Conservation (phyloP, 108 stramenopile genomes). For the Skeletonema potamos region DNA sequence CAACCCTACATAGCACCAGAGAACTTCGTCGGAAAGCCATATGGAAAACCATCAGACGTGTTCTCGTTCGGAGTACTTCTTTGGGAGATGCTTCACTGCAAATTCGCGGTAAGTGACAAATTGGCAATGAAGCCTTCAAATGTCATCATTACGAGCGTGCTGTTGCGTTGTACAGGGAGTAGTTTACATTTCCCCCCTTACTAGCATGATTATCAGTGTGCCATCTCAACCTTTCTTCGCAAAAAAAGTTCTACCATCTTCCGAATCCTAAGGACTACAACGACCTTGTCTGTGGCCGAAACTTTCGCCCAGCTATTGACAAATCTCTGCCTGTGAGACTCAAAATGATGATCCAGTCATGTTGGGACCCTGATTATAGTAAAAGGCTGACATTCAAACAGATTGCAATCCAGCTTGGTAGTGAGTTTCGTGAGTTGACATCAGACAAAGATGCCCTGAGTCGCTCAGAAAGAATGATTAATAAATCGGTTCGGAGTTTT, state of each 20-base stretch:
- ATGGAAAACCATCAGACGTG: conserved; percentile 35
- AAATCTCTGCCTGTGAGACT: conserved; percentile 21
- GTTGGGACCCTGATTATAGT: conserved; percentile 32
- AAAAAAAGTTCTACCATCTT: conserved; percentile 34
- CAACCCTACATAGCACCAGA: conserved; percentile 39
- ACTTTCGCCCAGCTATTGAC: conserved; percentile 31
- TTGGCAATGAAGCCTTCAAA: no score
- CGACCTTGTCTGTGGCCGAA: conserved; percentile 14
- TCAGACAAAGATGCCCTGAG: neutral
- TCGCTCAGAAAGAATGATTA: conserved; percentile 20
- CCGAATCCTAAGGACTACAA: conserved; percentile 13
- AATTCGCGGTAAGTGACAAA: conserved; percentile 34
- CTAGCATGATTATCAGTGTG: no score
- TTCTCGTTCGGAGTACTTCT: conserved; percentile 47
- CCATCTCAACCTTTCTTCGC: neutral
- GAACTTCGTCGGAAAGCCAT: conserved; percentile 24
- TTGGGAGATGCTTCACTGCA: conserved; percentile 51
- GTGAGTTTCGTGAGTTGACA: conserved; percentile 12
- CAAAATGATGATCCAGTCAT: conserved; percentile 34
- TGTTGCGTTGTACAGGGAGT: no score
- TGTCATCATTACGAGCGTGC: no score
- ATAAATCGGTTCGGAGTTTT: conserved; percentile 31
- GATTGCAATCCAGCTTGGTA: conserved; percentile 26
- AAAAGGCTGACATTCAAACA: conserved; percentile 42
- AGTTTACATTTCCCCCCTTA: no score